Base-by-base conservation (phyloP, 83 land plant genomes). In the Thuja plicata region DNA sequence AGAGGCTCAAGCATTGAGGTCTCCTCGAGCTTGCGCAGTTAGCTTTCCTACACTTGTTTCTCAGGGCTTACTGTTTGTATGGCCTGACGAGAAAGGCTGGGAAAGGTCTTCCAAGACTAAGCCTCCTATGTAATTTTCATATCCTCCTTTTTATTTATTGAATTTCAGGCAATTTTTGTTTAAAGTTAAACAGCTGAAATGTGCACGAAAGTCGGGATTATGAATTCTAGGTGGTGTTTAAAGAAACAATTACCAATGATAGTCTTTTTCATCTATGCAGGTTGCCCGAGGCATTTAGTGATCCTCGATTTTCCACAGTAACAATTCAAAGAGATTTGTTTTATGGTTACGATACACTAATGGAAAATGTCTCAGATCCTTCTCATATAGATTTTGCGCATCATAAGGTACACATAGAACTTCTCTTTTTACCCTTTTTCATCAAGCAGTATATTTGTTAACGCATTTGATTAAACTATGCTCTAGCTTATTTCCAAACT, bases 321-420 rank as follows among this genome's bases (percentile, higher is more conserved):
- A 97, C 98, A 37, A 98, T 98, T 48, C 99, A 98, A 90, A 93
- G 99, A 12, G 99, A 98, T 92, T 62, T 98, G 88, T 98, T 92
- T 60, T 98, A 98, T 91, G 99, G 99, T 8, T 97, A 98, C 89
- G 99, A 98, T 87, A 98, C 99, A 11, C 92, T 98, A 32, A 97
- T 98, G 99, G 99, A 98, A 90, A 98, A 98, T 91, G 99, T 98
- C 7, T 98, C 99, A 9, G 99, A 98, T 94, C 99, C 99, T 66
- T 98, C 99, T 82, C 99, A 98, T 87, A 98, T 98, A 77, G 98
- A 98, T 86, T 98, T 98, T 91, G 99, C 99, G 16, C 99, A 98
- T 91, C 99, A 98, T 91, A 98, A 98, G 98, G 99, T 97, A 79
- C 48, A 21, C 32, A 9, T 32, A 19, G 15, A 35, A 10, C 43